Evolutionary conservation across 345 rosid species (phyloP).

Genomic region (Eucalyptus paniculata): DNA sequence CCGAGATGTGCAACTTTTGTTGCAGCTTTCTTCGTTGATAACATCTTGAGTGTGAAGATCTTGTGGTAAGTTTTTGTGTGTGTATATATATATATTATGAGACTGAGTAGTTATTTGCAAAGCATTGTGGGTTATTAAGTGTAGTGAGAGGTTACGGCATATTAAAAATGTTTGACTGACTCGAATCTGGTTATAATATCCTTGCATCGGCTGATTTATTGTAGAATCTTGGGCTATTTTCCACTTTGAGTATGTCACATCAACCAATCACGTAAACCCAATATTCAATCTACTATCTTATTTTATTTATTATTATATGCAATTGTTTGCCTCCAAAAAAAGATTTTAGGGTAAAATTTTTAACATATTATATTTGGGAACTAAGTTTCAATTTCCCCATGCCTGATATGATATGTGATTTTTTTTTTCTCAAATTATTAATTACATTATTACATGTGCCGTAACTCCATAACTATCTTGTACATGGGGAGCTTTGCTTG

Average conservation of each 20-base stretch:
- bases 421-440: not conserved
- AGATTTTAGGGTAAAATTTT: not conserved
- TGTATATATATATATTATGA: too few species aligned
- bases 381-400: not conserved
- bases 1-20: not conserved
- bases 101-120: not conserved
- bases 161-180: not conserved
- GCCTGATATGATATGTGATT: not conserved
- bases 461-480: not conserved
- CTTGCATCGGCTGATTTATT: rapidly evolving
- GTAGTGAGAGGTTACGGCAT: rapidly evolving
- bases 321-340: not conserved
- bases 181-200: rapidly evolving
- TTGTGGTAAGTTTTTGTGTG: too few species aligned
- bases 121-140: too few species aligned
- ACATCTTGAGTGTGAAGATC: not conserved
- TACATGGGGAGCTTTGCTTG: not conserved
- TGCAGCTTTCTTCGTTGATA: not conserved
- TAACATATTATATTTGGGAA: not conserved
- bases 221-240: not conserved
- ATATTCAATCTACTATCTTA: not conserved
- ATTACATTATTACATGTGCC: not conserved
- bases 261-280: not conserved
- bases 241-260: not conserved
- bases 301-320: not conserved